phyloP scores from a whole-genome alignment of 805 yeast genomes.

The Lachancea fermentati region DNA sequence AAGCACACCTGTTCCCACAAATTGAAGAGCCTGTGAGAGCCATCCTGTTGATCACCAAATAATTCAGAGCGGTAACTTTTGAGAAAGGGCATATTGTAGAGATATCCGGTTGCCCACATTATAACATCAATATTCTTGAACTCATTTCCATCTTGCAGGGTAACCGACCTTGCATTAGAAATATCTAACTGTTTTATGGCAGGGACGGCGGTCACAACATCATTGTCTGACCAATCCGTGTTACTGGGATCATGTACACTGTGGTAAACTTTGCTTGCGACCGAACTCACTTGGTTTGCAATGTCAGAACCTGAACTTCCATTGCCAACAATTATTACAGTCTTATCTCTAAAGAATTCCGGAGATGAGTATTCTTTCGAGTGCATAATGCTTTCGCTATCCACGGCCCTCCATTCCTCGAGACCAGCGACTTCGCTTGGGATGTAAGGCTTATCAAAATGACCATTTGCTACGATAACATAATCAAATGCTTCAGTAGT shows the following conservation, averaged over 20 bases:
- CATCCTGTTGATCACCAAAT: slow-evolving; percentile 18
- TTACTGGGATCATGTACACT: slow-evolving; percentile 57
- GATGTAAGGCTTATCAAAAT: slow-evolving; percentile 36
- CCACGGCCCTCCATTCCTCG: slow-evolving; percentile 30
- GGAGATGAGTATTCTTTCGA: slow-evolving; percentile 36
- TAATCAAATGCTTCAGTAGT: slow-evolving; percentile 35
- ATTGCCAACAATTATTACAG: slow-evolving; percentile 38
- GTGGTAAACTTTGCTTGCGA: slow-evolving; percentile 33
- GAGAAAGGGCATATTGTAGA: slow-evolving; percentile 41
- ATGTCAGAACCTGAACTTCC: slow-evolving; percentile 41
- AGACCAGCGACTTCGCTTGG: slow-evolving; percentile 37
- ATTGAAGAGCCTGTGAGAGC: slow-evolving; percentile 34
- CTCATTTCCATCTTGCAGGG: slow-evolving; percentile 30
- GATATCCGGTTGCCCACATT: slow-evolving; percentile 48
- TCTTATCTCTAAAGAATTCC: slow-evolving; percentile 30
- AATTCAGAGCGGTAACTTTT: slow-evolving; percentile 23
- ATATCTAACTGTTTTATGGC: slow-evolving; percentile 29
- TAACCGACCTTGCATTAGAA: slow-evolving; percentile 19
- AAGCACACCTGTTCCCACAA: slow-evolving; percentile 57
- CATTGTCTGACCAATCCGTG: slow-evolving; percentile 7
- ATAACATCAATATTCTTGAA: slow-evolving; percentile 35
- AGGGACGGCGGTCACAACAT: slow-evolving; percentile 19
- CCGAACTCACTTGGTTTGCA: slow-evolving; percentile 36
- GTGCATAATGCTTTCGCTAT: slow-evolving; percentile 31
- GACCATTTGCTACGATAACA: slow-evolving; percentile 41